These are phyloP conservation scores for Elasticomyces elasticus DNA, from an alignment of 495 filamentous ascomycete species.

Conservation along the genomic window DNA sequence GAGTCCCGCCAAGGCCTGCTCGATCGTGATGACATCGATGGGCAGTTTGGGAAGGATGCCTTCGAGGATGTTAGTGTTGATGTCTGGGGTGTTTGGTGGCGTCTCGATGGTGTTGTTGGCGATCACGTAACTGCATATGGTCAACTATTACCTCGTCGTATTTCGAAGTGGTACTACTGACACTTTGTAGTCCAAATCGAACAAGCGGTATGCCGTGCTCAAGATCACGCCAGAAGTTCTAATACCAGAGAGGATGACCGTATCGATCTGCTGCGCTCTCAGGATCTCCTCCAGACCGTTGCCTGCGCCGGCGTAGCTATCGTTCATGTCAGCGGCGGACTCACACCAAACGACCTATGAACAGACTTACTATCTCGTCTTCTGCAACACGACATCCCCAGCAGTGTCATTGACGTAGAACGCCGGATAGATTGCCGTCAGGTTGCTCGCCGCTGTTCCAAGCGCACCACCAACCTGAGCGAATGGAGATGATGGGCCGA, in stretches of 20 bases:
- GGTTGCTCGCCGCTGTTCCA: conserved; percentile 22
- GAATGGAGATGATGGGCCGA: conserved; percentile 31
- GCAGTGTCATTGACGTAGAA: conserved; percentile 28
- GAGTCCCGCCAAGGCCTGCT: conserved; percentile 25
- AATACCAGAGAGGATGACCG: conserved; percentile 37
- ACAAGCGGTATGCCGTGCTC: conserved; percentile 37
- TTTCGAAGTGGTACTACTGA: conserved; percentile 14
- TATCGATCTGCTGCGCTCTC: conserved; percentile 33
- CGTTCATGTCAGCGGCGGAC: not conserved
- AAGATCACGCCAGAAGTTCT: conserved; percentile 37
- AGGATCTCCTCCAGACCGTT: conserved; percentile 38
- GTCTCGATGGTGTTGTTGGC: conserved; percentile 37
- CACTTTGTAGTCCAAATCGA: conserved; percentile 38
- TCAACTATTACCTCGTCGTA: not conserved
- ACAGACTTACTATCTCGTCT: conserved; percentile 32
- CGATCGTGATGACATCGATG: conserved; percentile 25
- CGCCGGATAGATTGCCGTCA: conserved; percentile 26
- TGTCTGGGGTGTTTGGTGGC: conserved; percentile 27
- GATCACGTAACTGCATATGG: conserved; percentile 28
- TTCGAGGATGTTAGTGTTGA: conserved; percentile 25
- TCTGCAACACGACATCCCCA: conserved; percentile 33
- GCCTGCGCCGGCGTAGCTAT: conserved; percentile 29
- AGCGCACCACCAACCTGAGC: conserved; percentile 13
- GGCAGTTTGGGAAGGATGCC: conserved; percentile 27
- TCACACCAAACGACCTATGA: not conserved